A percentile compares a stretch with the other conserved stretches of the same genome.
phyloP scores from a whole-genome alignment of 1,284 basidiomycete genomes.

The Ganoderma lingzhi region DNA sequence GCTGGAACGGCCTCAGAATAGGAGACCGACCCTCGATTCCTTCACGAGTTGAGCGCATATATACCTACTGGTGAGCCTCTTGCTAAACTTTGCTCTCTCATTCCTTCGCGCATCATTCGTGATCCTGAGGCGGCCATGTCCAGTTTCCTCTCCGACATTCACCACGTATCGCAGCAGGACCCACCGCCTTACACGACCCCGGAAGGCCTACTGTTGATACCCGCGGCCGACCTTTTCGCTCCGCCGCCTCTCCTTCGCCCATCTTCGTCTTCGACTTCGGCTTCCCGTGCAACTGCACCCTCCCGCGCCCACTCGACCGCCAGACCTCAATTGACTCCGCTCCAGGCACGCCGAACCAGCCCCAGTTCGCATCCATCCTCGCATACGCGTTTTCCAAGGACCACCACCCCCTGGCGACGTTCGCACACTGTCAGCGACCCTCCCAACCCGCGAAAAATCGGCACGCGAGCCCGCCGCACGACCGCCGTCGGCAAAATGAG shows the following conservation, averaged over 20 bases:
- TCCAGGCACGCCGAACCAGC: slow-evolving; percentile 4
- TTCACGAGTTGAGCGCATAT: slow-evolving; percentile 9
- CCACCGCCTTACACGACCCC: slow-evolving; percentile 28
- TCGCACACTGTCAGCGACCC: slow-evolving; percentile 21
- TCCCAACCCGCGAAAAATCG: slow-evolving; percentile 11
- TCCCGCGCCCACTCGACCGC: slow-evolving; percentile 2
- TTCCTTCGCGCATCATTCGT: background rate
- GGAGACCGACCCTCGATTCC: slow-evolving; percentile 7
- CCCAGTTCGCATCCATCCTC: background rate
- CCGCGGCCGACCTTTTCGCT: slow-evolving; percentile 13
- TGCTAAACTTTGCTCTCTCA: background rate
- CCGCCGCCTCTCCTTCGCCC: background rate
- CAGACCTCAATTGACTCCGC: slow-evolving; percentile 19
- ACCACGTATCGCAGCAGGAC: slow-evolving; percentile 16
- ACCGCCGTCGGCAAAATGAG: slow-evolving; percentile 25
- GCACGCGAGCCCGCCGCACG: slow-evolving; percentile 12
- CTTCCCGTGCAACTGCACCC: slow-evolving; percentile 1
- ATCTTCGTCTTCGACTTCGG: background rate
- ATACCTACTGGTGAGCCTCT: slow-evolving; percentile 18
- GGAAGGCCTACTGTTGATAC: slow-evolving; percentile 16
- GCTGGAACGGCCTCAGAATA: slow-evolving; percentile 13
- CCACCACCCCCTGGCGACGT: slow-evolving; percentile 18
- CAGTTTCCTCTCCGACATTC: background rate
- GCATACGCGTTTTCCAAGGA: background rate
- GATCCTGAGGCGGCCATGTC: slow-evolving; percentile 1